A percentile compares a stretch with the other conserved stretches of the same genome.
Conservation (phyloP, 306 rosid genomes). For the Cajanus cajan region DNA sequence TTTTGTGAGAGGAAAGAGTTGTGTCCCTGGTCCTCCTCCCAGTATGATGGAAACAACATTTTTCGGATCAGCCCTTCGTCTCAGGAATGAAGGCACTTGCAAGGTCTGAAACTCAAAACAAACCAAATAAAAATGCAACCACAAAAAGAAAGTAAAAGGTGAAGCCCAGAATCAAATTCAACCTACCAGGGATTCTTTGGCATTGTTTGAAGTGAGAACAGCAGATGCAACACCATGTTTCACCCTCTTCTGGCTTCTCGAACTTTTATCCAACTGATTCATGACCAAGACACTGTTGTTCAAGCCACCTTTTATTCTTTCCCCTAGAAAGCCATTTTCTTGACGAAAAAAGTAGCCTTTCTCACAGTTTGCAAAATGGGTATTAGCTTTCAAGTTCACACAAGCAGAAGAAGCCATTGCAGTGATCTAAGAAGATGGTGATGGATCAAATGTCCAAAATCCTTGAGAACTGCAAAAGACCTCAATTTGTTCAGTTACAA, state of each 20-base stretch:
- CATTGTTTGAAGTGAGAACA: conserved; percentile 55
- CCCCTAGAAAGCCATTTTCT: conserved; percentile 54
- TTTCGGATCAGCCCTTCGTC: conserved; percentile 60
- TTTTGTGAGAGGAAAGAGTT: conserved; percentile 82
- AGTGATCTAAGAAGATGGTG: conserved; percentile 6
- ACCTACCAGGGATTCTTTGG: conserved; percentile 57
- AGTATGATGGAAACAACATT: conserved; percentile 77
- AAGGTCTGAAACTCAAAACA: conserved; percentile 47
- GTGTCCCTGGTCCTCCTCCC: conserved; percentile 89
- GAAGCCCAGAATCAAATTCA: conserved; percentile 12
- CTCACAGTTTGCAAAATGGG: conserved; percentile 41
- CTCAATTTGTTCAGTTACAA: conserved; percentile 10
- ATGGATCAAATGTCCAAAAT: conserved; percentile 29
- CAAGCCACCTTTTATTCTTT: conserved; percentile 50
- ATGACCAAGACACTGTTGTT: conserved; percentile 26
- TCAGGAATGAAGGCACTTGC: conserved; percentile 51
- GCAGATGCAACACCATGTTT: conserved; percentile 47
- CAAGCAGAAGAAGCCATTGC: conserved; percentile 65
- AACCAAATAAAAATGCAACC: conserved; percentile 6
- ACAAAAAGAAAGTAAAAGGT: background rate
- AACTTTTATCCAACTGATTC: conserved; percentile 29
- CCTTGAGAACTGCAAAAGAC: background rate
- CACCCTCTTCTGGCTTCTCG: conserved; percentile 42
- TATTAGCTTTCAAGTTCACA: conserved; percentile 43
- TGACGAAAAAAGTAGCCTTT: conserved; percentile 36